Conservation (phyloP, 148 eudicot species). For the Camellia sinensis region DNA sequence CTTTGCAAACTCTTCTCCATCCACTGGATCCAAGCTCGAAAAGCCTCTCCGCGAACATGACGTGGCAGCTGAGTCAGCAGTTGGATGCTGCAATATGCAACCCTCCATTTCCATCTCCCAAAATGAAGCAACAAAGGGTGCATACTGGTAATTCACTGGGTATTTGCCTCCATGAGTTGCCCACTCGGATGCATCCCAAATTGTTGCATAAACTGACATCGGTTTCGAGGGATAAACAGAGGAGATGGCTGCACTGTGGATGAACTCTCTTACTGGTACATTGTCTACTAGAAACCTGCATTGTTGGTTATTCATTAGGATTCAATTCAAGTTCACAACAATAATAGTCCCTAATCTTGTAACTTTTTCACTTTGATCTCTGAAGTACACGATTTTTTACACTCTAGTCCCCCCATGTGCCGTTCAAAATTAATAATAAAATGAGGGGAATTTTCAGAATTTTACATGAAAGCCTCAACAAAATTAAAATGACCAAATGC, state of each 20-base stretch:
- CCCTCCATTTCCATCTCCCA: slow-evolving; percentile 63
- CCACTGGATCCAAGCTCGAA: slow-evolving; percentile 75
- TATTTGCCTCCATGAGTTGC: slow-evolving; percentile 96
- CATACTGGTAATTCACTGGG: slow-evolving; percentile 78
- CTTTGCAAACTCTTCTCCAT: slow-evolving; percentile 65
- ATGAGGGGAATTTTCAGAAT: no score
- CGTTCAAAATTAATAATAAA: no score
- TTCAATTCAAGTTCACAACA: not conserved
- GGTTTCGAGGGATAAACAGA: slow-evolving; percentile 80
- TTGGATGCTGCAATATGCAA: slow-evolving; percentile 36
- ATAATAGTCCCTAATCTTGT: no score
- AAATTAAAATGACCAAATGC: no score
- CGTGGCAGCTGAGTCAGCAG: slow-evolving; percentile 12
- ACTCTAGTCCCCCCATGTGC: no score
- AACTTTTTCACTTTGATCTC: no score
- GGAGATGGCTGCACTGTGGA: slow-evolving; percentile 47
- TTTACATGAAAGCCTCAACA: no score
- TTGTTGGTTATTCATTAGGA: slow-evolving; percentile 2
- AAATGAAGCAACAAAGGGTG: slow-evolving; percentile 73
- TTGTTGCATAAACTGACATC: slow-evolving; percentile 72
- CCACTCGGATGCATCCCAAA: slow-evolving; percentile 97
- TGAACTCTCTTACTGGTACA: slow-evolving; percentile 75
- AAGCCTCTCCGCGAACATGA: slow-evolving; percentile 42
- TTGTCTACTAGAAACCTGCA: slow-evolving; percentile 91
- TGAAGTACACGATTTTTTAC: no score